Evolutionary conservation across 805 yeast genomes (phyloP).

Genomic region (Ogataea methanolica): DNA sequence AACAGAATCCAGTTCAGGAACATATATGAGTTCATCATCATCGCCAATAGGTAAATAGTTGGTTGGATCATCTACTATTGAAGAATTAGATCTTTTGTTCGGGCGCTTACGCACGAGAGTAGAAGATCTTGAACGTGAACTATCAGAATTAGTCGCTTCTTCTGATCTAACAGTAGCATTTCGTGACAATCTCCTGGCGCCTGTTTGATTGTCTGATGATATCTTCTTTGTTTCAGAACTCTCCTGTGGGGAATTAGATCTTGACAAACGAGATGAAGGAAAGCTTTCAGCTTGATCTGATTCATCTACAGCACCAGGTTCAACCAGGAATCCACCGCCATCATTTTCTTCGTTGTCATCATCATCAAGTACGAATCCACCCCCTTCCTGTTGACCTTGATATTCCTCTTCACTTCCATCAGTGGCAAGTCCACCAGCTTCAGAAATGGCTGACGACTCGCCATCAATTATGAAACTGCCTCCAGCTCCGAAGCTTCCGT

Average conservation of each 20-base stretch:
- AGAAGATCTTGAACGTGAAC: too few relatives aligned
- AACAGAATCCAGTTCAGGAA: neutral
- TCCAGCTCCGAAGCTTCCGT: slow-evolving; percentile 1
- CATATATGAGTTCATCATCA: neutral
- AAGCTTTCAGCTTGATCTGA: slow-evolving; percentile 3
- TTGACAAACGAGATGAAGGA: neutral
- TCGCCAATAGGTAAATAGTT: slow-evolving; percentile 3
- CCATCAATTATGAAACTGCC: slow-evolving; percentile 2
- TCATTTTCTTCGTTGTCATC: slow-evolving; percentile 11
- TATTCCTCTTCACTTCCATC: slow-evolving; percentile 4
- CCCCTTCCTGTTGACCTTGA: slow-evolving; percentile 11
- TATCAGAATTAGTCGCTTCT: too few relatives aligned
- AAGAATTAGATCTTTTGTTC: neutral
- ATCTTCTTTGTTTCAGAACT: too few relatives aligned
- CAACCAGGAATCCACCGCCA: slow-evolving; percentile 4
- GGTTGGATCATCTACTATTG: slow-evolving; percentile 4
- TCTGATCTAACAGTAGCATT: too few relatives aligned
- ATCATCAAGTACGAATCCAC: slow-evolving; percentile 18
- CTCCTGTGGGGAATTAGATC: too few relatives aligned
- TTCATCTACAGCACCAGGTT: neutral
- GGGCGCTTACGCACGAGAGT: too few relatives aligned
- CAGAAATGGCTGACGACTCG: neutral
- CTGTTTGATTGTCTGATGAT: too few relatives aligned
- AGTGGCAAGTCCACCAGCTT: slow-evolving; percentile 4
- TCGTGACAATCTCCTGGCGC: too few relatives aligned